These are phyloP conservation scores for Nicotiana attenuata DNA, from an alignment of 257 asterid species.

Conservation along the genomic window DNA sequence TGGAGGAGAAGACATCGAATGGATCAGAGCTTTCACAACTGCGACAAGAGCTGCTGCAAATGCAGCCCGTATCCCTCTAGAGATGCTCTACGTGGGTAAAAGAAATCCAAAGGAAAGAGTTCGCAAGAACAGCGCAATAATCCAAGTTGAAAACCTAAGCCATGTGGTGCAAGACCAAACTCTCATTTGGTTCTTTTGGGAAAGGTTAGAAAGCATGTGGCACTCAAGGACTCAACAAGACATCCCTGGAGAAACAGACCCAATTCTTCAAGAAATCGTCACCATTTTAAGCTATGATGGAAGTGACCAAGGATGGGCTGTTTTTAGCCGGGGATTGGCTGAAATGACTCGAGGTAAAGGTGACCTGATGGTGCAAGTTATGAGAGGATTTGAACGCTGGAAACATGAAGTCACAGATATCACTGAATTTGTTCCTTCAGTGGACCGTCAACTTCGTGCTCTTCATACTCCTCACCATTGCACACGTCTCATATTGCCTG, in stretches of 20 bases:
- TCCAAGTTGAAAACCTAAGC: slow-evolving; percentile 53
- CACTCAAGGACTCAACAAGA: slow-evolving; percentile 73
- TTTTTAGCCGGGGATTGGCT: slow-evolving; percentile 46
- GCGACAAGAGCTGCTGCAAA: slow-evolving; percentile 34
- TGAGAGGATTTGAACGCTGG: slow-evolving; percentile 43
- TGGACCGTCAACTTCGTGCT: slow-evolving; percentile 36
- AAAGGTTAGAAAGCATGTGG: slow-evolving; percentile 89
- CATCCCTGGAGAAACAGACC: slow-evolving; percentile 46
- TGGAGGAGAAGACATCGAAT: slow-evolving; percentile 85
- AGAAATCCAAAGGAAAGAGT: slow-evolving; percentile 64
- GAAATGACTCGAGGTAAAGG: slow-evolving; percentile 56
- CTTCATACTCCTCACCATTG: slow-evolving; percentile 70
- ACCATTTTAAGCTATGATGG: slow-evolving; percentile 66
- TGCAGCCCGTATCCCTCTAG: slow-evolving; percentile 41
- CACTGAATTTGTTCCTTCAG: slow-evolving; percentile 40
- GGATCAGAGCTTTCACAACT: slow-evolving; percentile 67
- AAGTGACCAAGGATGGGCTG: slow-evolving; percentile 81
- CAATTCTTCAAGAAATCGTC: slow-evolving; percentile 57
- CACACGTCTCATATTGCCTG: slow-evolving; percentile 67
- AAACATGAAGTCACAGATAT: slow-evolving; percentile 35
- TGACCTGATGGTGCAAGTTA: slow-evolving; percentile 31
- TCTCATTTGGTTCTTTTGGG: slow-evolving; percentile 83
- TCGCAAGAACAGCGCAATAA: slow-evolving; percentile 49
- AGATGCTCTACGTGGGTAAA: slow-evolving; percentile 83
- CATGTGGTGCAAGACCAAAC: slow-evolving; percentile 38